Conservation (phyloP, 805 yeast species). For the Nakazawaea peltata region DNA sequence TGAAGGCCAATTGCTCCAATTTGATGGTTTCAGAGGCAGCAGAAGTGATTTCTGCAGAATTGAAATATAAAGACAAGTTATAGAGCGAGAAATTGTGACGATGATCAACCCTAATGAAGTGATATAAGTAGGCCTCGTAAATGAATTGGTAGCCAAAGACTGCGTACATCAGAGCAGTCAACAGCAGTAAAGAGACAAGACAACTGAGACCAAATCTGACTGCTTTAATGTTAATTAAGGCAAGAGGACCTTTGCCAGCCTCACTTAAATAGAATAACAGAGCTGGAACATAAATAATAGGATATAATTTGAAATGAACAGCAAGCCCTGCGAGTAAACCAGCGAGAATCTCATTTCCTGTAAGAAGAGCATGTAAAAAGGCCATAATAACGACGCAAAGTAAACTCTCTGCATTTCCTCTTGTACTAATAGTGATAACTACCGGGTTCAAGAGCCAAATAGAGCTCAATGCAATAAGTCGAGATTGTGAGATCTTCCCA, state of each 20-base stretch:
- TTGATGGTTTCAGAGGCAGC: slow-evolving; percentile 5
- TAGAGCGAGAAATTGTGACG: slow-evolving; percentile 92
- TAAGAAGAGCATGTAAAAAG: slow-evolving; percentile 39
- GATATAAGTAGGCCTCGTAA: slow-evolving; percentile 75
- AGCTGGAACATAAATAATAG: slow-evolving; percentile 80
- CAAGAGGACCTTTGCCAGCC: slow-evolving; percentile 16
- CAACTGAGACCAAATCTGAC: slow-evolving; percentile 33
- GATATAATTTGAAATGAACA: slow-evolving; percentile 88
- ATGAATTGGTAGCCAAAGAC: slow-evolving; percentile 71
- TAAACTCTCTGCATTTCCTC: slow-evolving; percentile 91
- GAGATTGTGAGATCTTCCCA: slow-evolving; percentile 15
- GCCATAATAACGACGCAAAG: slow-evolving; percentile 69
- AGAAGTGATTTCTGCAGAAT: slow-evolving; percentile 28
- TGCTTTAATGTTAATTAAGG: slow-evolving; percentile 34
- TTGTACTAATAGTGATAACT: slow-evolving; percentile 86
- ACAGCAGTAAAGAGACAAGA: slow-evolving; percentile 30
- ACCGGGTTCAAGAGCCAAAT: slow-evolving; percentile 92
- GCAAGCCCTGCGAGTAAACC: slow-evolving; percentile 64
- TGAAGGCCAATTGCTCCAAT: slow-evolving; percentile 51
- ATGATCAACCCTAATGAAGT: slow-evolving; percentile 78
- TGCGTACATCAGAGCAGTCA: slow-evolving; percentile 55
- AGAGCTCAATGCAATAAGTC: slow-evolving; percentile 37
- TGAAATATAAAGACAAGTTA: slow-evolving; percentile 63
- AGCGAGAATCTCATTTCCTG: slow-evolving; percentile 19
- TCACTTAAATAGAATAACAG: slow-evolving; percentile 36